phyloP scores from a whole-genome alignment of 1,139 yeast species.

The Protomyces pachydermus region DNA sequence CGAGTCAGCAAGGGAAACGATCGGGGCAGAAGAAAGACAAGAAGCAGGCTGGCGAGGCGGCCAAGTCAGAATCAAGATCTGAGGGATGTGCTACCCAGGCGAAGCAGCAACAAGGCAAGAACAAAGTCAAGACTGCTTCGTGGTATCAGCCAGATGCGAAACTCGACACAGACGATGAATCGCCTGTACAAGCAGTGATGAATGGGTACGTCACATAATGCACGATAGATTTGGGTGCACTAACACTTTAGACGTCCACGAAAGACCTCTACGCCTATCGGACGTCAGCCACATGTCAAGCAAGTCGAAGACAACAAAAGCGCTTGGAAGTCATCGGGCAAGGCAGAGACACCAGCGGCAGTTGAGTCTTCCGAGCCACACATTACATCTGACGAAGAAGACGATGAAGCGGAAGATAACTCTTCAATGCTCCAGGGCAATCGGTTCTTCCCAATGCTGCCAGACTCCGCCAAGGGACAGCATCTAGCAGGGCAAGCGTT shows the following conservation, averaged over 20 bases:
- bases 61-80: background rate
- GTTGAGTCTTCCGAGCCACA: too few species aligned
- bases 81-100: background rate
- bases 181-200: conserved; percentile 12
- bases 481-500: background rate
- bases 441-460: background rate
- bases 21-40: background rate
- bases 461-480: background rate
- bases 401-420: background rate
- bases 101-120: background rate
- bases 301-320: background rate
- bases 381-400: background rate
- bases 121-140: background rate
- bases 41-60: background rate
- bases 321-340: too few species aligned
- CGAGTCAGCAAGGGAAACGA: background rate
- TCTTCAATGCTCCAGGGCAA: background rate
- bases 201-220: background rate
- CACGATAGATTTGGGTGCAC: background rate
- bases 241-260: conserved; percentile 4
- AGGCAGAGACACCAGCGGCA: too few species aligned
- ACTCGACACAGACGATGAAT: background rate
- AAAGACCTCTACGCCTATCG: conserved; percentile 13
- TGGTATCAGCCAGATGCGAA: background rate
- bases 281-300: background rate